phyloP scores from a whole-genome alignment of 108 stramenopile genomes.

The Stephanodiscus minutulus region DNA sequence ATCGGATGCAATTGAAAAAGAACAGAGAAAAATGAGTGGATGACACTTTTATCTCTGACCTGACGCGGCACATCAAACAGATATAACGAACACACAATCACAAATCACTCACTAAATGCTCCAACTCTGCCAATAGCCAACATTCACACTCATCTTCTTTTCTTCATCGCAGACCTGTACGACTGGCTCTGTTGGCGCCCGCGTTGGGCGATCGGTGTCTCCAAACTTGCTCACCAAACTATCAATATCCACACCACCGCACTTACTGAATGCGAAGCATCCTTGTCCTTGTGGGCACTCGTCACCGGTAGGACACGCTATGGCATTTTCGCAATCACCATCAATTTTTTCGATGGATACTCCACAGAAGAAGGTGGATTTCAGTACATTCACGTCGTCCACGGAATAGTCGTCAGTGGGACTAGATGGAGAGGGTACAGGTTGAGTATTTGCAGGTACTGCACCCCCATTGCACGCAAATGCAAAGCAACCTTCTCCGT shows the following conservation, averaged over 20 bases:
- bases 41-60: background rate
- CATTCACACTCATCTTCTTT: slow-evolving; percentile 45
- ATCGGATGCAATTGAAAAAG: background rate
- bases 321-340: slow-evolving; percentile 39
- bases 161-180: slow-evolving; percentile 43
- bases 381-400: slow-evolving; percentile 29
- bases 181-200: slow-evolving; percentile 44
- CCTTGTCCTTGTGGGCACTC: slow-evolving; percentile 34
- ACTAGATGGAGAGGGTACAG: slow-evolving; percentile 13
- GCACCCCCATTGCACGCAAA: slow-evolving; percentile 31
- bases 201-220: slow-evolving; percentile 37
- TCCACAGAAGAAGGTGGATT: slow-evolving; percentile 46
- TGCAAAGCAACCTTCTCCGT: slow-evolving; percentile 45
- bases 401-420: slow-evolving; percentile 18
- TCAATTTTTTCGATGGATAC: slow-evolving; percentile 29
- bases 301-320: slow-evolving; percentile 40
- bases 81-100: background rate
- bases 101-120: slow-evolving; percentile 42
- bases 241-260: slow-evolving; percentile 39
- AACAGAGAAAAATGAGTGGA: background rate
- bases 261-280: slow-evolving; percentile 45
- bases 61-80: background rate
- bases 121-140: slow-evolving; percentile 59
- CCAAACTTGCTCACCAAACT: slow-evolving; percentile 45
- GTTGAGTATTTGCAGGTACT: slow-evolving; percentile 12